phyloP scores from a whole-genome alignment of 805 yeast genomes.

The Millerozyma acaciae region DNA sequence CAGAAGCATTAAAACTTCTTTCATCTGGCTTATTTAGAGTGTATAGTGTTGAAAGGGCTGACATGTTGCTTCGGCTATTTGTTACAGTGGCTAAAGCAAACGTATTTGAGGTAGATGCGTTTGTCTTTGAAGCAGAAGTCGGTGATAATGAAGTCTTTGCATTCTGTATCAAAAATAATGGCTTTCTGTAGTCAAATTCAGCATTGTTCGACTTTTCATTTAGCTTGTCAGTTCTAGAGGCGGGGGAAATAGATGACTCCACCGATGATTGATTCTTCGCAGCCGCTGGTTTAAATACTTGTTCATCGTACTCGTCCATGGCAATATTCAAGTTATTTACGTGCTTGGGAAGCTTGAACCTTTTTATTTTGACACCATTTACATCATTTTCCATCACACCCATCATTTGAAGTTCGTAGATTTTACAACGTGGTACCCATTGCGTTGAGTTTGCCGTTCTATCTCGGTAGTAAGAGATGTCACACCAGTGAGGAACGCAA shows the following conservation, averaged over 20 bases:
- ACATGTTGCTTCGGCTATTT: constrained; percentile 19
- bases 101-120: constrained; percentile 31
- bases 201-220: too few species aligned
- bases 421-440: constrained; percentile 94
- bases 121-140: constrained; percentile 22
- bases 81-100: constrained; percentile 37
- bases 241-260: too few species aligned
- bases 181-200: too few species aligned
- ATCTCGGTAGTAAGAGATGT: constrained; percentile 85
- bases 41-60: constrained; percentile 39
- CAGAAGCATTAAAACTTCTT: background rate
- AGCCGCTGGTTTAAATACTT: constrained; percentile 50
- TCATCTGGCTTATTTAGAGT: constrained; percentile 26
- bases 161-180: constrained; percentile 26
- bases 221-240: too few species aligned
- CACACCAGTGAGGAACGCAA: constrained; percentile 94
- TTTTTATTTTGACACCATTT: constrained; percentile 62
- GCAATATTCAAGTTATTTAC: constrained; percentile 48
- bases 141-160: constrained; percentile 11
- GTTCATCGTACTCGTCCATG: constrained; percentile 66
- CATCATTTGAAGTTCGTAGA: constrained; percentile 97
- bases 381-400: constrained; percentile 92
- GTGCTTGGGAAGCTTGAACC: constrained; percentile 38
- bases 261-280: too few species aligned
- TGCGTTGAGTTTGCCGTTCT: constrained; percentile 40